Base-by-base conservation (phyloP, 2,329 filamentous ascomycete species). In the Fusarium nelsonii region DNA sequence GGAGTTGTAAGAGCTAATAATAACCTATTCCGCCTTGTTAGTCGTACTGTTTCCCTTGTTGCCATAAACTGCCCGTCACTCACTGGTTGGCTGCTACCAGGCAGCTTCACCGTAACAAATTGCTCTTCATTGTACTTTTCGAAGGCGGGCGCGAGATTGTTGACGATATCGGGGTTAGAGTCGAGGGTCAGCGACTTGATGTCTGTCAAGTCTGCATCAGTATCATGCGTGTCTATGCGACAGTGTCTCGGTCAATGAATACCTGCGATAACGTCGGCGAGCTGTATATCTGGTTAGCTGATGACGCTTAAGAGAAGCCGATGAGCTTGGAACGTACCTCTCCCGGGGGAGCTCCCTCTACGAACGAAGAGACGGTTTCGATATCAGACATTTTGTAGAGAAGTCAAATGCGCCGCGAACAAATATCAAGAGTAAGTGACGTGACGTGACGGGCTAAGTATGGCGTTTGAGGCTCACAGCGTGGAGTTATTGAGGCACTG, bases 41-140 rank as follows among this genome's bases (percentile, higher is more conserved):
- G 72, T n/a, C 23, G 28, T 41, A 7, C 14, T 16, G 10, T 10
- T 11, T 39, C 34, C 30, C n/a, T 18, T 41, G 10, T 18, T n/a
- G 40, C 18, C 18, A 16, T 16, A 15, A 6, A 15, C 28, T 37
- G 20, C 46, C 53, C 30, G 18, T 54, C 33, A 73, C 79, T 48
- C 58, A 83, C 81, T 56, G 77, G 75, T 79, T 93, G 90, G 79
- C 89, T 95, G 77, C 92, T 89, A 32, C 94, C 94, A 0, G 95
- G 95, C 58, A 99, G 88, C 85, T 97, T 97, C 66, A 93, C 91
- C 16, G 94, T 94, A 49, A 90, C 83, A 79, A 97, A 92, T 81
- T 99, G 96, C 80, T 94, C 91, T 81, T 99, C 95, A 75, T 98
- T 97, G 87, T 99, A 98, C 81, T 92, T 93, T 81, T 94, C 86